A percentile compares a stretch with the other conserved stretches of the same genome.
These are phyloP conservation scores for Cubamyces sp. DNA, from an alignment of 768 basidiomycete species.

Conservation along the genomic window DNA sequence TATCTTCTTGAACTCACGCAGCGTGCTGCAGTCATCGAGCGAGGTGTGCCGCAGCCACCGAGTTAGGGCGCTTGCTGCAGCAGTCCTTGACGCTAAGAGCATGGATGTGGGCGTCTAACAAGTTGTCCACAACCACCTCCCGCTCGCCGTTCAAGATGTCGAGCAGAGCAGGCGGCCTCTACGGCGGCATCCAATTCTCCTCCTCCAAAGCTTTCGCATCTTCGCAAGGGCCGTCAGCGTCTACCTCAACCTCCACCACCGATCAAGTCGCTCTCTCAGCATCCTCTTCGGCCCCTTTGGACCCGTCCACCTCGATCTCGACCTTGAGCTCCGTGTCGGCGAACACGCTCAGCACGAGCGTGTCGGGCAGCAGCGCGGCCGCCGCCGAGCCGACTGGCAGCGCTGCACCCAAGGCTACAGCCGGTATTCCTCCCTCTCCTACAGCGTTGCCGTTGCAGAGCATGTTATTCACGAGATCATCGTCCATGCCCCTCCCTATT, in stretches of 20 bases:
- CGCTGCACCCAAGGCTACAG: constrained; percentile 52
- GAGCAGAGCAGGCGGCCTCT: constrained; percentile 80
- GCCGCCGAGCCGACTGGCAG: constrained; percentile 33
- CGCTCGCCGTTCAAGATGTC: constrained; percentile 53
- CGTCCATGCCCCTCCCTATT: constrained; percentile 31
- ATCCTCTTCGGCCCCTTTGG: constrained; percentile 15
- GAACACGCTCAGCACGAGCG: constrained; percentile 12
- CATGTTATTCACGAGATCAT: constrained; percentile 52
- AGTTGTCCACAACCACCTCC: constrained; percentile 4
- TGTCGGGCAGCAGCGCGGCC: constrained; percentile 26
- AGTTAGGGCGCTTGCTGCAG: too few species aligned
- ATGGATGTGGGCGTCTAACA: background rate
- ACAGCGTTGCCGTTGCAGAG: constrained; percentile 51
- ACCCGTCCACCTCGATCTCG: constrained; percentile 21
- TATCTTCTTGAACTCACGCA: too few species aligned
- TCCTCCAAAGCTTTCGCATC: constrained; percentile 60
- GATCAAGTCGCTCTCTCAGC: constrained; percentile 31
- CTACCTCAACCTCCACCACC: constrained; percentile 28
- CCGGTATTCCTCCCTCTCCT: constrained; percentile 56
- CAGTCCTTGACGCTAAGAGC: too few species aligned
- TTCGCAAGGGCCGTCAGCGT: constrained; percentile 29
- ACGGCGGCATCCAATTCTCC: constrained; percentile 87
- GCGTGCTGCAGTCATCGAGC: too few species aligned
- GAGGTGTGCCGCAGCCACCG: too few species aligned
- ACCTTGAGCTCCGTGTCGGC: too few species aligned